Percentiles rank a stretch among this genome's conserved stretches.
These are phyloP conservation scores for Biscogniauxia marginata DNA, from an alignment of 2,329 filamentous ascomycete genomes.

Conservation along the genomic window DNA sequence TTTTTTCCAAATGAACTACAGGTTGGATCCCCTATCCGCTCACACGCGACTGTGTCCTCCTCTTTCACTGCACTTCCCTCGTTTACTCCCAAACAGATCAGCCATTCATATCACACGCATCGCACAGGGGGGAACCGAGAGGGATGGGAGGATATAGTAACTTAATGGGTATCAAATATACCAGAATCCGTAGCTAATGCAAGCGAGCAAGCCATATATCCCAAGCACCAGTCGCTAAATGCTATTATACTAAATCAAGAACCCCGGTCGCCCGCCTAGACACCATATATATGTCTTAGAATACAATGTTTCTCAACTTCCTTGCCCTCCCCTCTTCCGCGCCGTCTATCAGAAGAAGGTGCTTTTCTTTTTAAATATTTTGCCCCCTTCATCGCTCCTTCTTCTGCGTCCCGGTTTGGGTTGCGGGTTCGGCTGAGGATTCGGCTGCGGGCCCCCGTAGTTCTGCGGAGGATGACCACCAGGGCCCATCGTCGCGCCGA, in stretches of 20 bases:
- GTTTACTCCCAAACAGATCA: neutral
- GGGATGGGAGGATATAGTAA: neutral
- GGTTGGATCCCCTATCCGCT: too few relatives aligned
- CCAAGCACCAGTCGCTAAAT: neutral
- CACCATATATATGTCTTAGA: neutral
- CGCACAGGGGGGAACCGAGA: slow-evolving; percentile 3
- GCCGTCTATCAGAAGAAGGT: slow-evolving; percentile 41
- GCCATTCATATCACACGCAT: neutral
- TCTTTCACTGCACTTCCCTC: neutral
- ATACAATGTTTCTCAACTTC: neutral
- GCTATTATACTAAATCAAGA: neutral
- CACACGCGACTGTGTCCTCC: too few relatives aligned
- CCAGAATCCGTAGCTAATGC: neutral
- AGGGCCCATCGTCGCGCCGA: slow-evolving; percentile 18
- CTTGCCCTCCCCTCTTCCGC: neutral
- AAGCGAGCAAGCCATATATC: neutral
- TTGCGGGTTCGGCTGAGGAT: slow-evolving; percentile 43
- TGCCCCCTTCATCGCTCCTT: slow-evolving; percentile 35
- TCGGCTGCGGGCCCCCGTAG: slow-evolving; percentile 34
- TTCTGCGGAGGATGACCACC: slow-evolving; percentile 15
- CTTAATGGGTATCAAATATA: neutral
- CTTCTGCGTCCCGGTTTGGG: slow-evolving; percentile 38
- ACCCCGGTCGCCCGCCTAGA: neutral
- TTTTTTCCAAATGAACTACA: neutral
- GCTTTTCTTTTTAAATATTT: slow-evolving; percentile 48